Base-by-base conservation (phyloP, 257 asterid species). In the Fraxinus cuspidata region DNA sequence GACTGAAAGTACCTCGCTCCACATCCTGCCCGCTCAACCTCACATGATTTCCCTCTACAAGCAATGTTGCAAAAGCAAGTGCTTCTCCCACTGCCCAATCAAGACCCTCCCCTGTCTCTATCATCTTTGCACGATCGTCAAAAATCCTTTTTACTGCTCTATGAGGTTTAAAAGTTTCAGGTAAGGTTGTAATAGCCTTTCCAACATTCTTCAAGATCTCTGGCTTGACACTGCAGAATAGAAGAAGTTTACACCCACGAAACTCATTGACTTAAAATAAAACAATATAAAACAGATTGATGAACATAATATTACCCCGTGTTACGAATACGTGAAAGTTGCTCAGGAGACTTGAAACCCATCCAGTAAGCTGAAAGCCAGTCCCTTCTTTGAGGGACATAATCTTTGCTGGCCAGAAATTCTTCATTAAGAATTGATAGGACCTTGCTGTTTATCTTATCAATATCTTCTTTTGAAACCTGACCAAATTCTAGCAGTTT, bases 71-170 rank as follows among this genome's bases (percentile, higher is more conserved):
- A 85, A 95, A 95, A 83, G 99, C 98, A 58, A 93, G 97, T 56
- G 98, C 98, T 87, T 95, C 99, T 49, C 88, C 99, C 71, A 95
- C 84, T n/a, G 97, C 99, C 99, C 99, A 95, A 86, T 95, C 99
- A 77, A 95, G 92, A 32, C 99, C 98, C 77, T 95, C 97, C 80
- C 96, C 97, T 73, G 94, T 77, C 84, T 89, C 97, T 65, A 95
- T 95, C 99, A 95, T 95, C 87, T 92, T 93, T 9, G 91, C 92
- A 70, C 98, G 98, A 10, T 95, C 98, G 44, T 89, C 92, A 84
- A 88, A 91, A 44, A 91, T 89, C 83, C 89, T 95, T 85, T 88
- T 91, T 60, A 95, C 91, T 44, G 94, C 93, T 88, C 94, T 87
- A 72, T 95, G 99, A 74, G 94, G 90, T 86, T 90, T 93, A 78